Base-by-base conservation (phyloP, 768 basidiomycete genomes). In the Psilocybe cyanescens region DNA sequence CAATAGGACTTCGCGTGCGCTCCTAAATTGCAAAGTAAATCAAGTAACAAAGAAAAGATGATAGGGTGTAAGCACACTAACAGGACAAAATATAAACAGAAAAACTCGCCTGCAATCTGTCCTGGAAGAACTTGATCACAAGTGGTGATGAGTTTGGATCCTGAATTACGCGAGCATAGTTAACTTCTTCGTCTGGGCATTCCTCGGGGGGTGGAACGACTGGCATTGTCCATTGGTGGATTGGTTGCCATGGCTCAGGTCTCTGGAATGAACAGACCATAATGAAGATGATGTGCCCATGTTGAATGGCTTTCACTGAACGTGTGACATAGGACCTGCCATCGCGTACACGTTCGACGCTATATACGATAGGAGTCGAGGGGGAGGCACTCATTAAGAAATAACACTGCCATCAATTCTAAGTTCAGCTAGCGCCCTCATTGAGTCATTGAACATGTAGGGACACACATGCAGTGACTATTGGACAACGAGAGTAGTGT, bases 241-340 rank as follows among this genome's bases (percentile, higher is more conserved):
- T 71, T 1, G 87, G 90, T 68, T 92, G 91, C 83, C 85, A 86
- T 8, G 86, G 85, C 69, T 95, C 93, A 3, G 90, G 89, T 55
- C 78, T 81, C 63, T 94, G 91, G 79, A 93, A 95, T 4, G 92
- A 94, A 72, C 91, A 94, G 61, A 91, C 70, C 75, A 94, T 79
- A 45, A 89, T 81, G 71, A 83, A 83, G 54, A 83, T 76, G 44
- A 76, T 74, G 17, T 70, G 70, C 44, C 83, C 83, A 60, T 80
- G 79, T 64, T 86, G 84, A 45, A 86, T 75, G 19, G 87, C 87
- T 67, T 83, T 86, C 63, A 89, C 83, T 17, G 77, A 81, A 54
- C 86, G 84, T 3, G 92, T 92, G 50, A 82, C 78, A 71, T 92
- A 94, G 11, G 89, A 88, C 29, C 83, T 83, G 48, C 92, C 92